phyloP scores from a whole-genome alignment of 2,329 filamentous ascomycete species.

The Falciphora oryzae region DNA sequence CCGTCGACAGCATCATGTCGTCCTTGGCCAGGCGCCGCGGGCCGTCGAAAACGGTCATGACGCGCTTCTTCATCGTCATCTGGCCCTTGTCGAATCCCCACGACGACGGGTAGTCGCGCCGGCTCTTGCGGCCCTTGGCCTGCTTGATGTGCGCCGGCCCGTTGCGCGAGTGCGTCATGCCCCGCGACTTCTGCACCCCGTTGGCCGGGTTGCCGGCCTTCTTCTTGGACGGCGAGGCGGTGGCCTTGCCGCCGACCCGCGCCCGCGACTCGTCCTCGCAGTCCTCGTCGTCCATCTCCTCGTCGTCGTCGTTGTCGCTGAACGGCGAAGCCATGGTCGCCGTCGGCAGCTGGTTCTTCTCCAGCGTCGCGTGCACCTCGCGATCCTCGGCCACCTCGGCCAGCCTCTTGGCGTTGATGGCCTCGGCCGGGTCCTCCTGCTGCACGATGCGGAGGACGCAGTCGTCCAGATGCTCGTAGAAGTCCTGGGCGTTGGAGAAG shows the following conservation, averaged over 20 bases:
- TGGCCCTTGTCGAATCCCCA: constrained; percentile 91
- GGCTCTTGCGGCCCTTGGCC: constrained; percentile 72
- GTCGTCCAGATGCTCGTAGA: constrained; percentile 92
- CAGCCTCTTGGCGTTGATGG: constrained; percentile 61
- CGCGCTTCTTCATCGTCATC: constrained; percentile 98
- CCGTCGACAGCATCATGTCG: constrained; percentile 96
- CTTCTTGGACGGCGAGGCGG: constrained; percentile 45
- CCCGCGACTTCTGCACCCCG: constrained; percentile 61
- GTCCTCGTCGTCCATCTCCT: constrained; percentile 55
- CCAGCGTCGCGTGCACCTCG: constrained; percentile 55
- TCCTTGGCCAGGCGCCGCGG: constrained; percentile 87
- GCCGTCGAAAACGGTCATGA: constrained; percentile 89
- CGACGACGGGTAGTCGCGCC: constrained; percentile 85
- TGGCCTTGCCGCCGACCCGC: constrained; percentile 31
- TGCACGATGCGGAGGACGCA: constrained; percentile 67
- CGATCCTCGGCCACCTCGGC: constrained; percentile 60
- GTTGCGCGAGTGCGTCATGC: constrained; percentile 72
- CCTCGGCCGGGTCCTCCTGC: constrained; percentile 64
- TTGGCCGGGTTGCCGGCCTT: constrained; percentile 50
- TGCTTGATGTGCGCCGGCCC: constrained; percentile 43
- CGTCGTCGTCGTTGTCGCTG: constrained; percentile 39
- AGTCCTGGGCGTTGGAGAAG: constrained; percentile 91
- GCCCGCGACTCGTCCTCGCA: constrained; percentile 48
- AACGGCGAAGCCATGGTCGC: constrained; percentile 35
- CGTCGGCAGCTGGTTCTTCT: constrained; percentile 57